Base-by-base conservation (phyloP, 352 stramenopile genomes). In the Phytophthora capsici region DNA sequence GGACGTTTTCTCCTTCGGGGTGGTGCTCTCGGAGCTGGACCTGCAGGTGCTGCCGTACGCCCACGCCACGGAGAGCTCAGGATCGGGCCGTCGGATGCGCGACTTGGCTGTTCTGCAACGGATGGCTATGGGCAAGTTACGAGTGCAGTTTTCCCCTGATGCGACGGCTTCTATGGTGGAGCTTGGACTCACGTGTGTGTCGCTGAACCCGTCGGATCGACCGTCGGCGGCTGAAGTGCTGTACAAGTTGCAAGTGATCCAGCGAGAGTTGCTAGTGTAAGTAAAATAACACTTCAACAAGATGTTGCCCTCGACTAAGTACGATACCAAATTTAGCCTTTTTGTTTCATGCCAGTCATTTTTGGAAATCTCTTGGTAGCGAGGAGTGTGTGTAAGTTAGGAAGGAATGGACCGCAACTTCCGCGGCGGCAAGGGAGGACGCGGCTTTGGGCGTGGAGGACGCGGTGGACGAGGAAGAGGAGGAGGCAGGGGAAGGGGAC, bases 401-500 rank as follows among this genome's bases (percentile, higher is more conserved):
- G 10, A 34, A 36, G 22, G 12, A 50, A 77, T 80, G 72, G 72
- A 73, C 30, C 60, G 69, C 47, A 61, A 67, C 32, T 69, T 78
- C 34, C 65, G 76, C 34, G 71, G 73, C 5, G 61, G 60, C 23
- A 61, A 65, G 16, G 66, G 74, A n/a, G 62, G 73, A 38, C 49
- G 71, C 9, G 58, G 75, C 44, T 56, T 67, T 12, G 71, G 68
- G 25, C 63, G 71, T 22, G 72, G 75, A 45, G 47, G 63, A 40
- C 49, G 59, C 6, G 30, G 38, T 38, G 26, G 50, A 38, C 28
- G 50, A 43, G 32, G 49, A 22, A 17, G 70, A 65, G 48, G 73
- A 46, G n/a, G 71, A 51, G 70, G 73, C 12, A 36, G 74, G 54
- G 70, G 77, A 59, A 48, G 73, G 16, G 72, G 79, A 72, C 44